Base-by-base conservation (phyloP, 2,329 filamentous ascomycete genomes). In the Diaporthe sp. region DNA sequence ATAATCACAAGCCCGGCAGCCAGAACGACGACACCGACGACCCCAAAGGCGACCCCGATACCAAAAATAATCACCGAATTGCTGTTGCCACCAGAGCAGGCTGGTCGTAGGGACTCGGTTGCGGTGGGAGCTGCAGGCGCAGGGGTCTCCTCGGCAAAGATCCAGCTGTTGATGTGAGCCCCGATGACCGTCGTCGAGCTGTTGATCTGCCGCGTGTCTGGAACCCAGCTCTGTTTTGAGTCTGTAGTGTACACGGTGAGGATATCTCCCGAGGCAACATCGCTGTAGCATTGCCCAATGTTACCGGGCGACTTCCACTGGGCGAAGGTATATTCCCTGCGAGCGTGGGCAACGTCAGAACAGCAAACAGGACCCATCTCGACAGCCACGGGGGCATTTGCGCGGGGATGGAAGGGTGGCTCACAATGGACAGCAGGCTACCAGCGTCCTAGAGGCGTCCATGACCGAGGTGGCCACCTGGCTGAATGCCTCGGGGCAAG, bases 151-250 rank as follows among this genome's bases (percentile, higher is more conserved):
- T 61, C 58, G n/a, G 58, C 58, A 28, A 61, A 61, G 37, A 61
- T 42, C 58, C 58, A 61, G n/a, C 58, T 37, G n/a, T 61, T 61
- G 22, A 61, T 61, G 37, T 61, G 58, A 12, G 58, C 58, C 4
- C 58, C 37, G 4, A 39, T 3, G 37, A 61, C 37, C 7, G 37
- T 61, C 2, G 58, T 25, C 3, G 58, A 61, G 8, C 9, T 28
- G 37, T 25, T 61, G 37, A 61, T 42, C n/a, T 25, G 37, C 0
- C 34, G 34, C 2, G 58, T 61, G 22, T 10, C 37, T 4, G 34
- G 12, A 7, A 6, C 7, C 58, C 58, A 61, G 5, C 4, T 61
- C 6, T 25, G 4, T 0, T 2, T 4, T 5, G 22, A 9, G 12
- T 42, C 37, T 3, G 13, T 42, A 0, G 58, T 61, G 37, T 61